Evolutionary conservation across 2,329 filamentous ascomycete genomes (phyloP).

Genomic region (Pseudofabraea citricarpa): DNA sequence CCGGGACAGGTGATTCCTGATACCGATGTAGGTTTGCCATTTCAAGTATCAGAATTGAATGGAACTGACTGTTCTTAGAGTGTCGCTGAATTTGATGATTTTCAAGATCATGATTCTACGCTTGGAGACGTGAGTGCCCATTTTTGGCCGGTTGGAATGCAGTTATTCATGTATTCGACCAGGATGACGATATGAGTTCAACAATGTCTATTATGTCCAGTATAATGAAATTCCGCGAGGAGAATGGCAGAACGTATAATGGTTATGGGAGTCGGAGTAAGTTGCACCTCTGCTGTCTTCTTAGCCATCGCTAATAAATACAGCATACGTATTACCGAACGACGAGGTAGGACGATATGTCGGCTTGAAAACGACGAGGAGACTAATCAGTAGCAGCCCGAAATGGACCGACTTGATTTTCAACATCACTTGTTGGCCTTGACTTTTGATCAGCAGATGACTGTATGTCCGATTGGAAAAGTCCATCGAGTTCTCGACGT

Average conservation of each 20-base stretch:
- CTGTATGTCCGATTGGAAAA: conserved; percentile 16
- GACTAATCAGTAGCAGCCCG: too few relatives aligned
- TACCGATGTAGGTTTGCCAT: not conserved
- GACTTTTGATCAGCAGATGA: conserved; percentile 8
- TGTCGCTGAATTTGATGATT: not conserved
- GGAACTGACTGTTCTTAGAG: not conserved
- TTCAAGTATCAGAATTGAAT: not conserved
- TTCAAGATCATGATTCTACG: conserved; percentile 1
- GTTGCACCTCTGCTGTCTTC: not conserved
- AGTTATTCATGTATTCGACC: not conserved
- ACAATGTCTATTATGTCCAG: conserved; percentile 20
- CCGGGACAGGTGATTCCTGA: not conserved
- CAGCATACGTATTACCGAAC: conserved; percentile 8
- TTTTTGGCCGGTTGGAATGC: not conserved
- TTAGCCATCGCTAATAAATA: too few relatives aligned
- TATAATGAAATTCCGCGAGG: conserved; percentile 29
- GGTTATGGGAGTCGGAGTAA: conserved; percentile 16
- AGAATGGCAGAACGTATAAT: conserved; percentile 35
- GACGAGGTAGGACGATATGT: conserved; percentile 8
- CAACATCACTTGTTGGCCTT: conserved; percentile 9
- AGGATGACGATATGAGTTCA: conserved; percentile 1
- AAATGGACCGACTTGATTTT: conserved; percentile 8
- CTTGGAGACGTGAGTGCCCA: not conserved
- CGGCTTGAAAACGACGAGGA: too few relatives aligned
- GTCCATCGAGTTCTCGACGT: conserved; percentile 30